Evolutionary conservation across 257 asterid species (phyloP).

Genomic region (Jacaranda copaia): DNA sequence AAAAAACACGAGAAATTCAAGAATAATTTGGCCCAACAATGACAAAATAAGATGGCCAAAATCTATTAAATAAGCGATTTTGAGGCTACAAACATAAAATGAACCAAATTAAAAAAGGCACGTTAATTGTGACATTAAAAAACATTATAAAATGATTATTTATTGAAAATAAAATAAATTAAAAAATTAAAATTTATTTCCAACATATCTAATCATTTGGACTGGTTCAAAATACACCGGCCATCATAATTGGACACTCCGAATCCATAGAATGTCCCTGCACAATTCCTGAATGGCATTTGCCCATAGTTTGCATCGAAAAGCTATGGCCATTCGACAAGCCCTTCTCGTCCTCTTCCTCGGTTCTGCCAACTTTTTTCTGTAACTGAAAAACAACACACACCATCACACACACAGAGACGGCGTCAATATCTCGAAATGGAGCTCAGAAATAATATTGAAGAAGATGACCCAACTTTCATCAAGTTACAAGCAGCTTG

Average conservation of each 20-base stretch:
- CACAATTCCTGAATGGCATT: constrained; percentile 41
- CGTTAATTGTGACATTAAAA: too few species aligned
- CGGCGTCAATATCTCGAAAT: constrained; percentile 22
- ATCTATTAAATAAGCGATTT: too few species aligned
- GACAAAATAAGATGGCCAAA: too few species aligned
- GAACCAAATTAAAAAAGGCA: too few species aligned
- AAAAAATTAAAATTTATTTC: not conserved
- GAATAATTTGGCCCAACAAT: too few species aligned
- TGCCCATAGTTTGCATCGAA: constrained; percentile 44
- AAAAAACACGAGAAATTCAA: too few species aligned
- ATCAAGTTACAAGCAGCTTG: constrained; percentile 47
- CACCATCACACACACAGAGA: not conserved
- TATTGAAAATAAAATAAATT: too few species aligned
- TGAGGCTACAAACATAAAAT: too few species aligned
- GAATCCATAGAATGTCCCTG: constrained; percentile 32
- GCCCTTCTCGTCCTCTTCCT: constrained; percentile 7
- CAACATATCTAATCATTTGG: constrained; percentile 11
- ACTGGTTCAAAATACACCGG: constrained; percentile 37
- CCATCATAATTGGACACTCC: constrained; percentile 37
- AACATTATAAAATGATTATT: too few species aligned
- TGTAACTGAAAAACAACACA: not conserved
- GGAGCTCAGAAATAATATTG: constrained; percentile 37
- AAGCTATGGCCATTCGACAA: constrained; percentile 6
- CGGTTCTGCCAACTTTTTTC: not conserved
- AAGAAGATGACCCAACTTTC: constrained; percentile 51